Percentiles rank a stretch among this genome's conserved stretches.
Conservation (phyloP, 352 stramenopile genomes). For the Halophytophthora polymorphica region DNA sequence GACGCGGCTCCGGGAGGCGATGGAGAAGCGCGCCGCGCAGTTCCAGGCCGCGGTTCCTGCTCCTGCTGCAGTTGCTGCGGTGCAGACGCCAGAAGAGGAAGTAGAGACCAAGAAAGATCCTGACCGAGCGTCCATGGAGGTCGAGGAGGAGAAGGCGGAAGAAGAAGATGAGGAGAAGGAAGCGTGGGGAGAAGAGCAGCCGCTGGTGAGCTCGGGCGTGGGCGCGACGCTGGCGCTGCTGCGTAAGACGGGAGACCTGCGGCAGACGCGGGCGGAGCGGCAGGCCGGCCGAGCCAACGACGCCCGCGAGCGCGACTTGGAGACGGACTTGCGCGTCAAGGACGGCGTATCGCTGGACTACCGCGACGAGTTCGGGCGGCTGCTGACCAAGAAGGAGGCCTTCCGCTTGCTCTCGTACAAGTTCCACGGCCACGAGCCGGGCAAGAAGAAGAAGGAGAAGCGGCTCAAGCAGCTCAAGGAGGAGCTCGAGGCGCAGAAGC, state of each 20-base stretch:
- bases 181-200: conserved; percentile 82
- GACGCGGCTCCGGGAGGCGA: conserved; percentile 49
- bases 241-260: conserved; percentile 91
- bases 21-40: neutral
- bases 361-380: conserved; percentile 94
- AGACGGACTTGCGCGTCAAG: conserved; percentile 83
- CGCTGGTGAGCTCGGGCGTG: conserved; percentile 84
- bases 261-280: conserved; percentile 83
- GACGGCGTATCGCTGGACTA: conserved; percentile 95
- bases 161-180: conserved; percentile 53
- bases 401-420: conserved; percentile 98
- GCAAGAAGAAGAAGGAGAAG: conserved; percentile 98
- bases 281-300: conserved; percentile 94
- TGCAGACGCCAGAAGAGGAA: conserved; percentile 29
- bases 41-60: neutral
- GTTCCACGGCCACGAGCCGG: conserved; percentile 97
- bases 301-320: conserved; percentile 89
- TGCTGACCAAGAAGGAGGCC: conserved; percentile 97
- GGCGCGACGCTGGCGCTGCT: conserved; percentile 91
- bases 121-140: too few relatives aligned
- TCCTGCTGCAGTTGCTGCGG: conserved; percentile 22
- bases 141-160: conserved; percentile 38
- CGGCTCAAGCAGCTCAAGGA: conserved; percentile 85
- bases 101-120: conserved; percentile 23
- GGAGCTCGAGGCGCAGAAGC: conserved; percentile 71